A percentile compares a stretch with the other conserved stretches of the same genome.
These are phyloP conservation scores for Hypholoma fasciculare DNA, from an alignment of 768 basidiomycete genomes.

Conservation along the genomic window DNA sequence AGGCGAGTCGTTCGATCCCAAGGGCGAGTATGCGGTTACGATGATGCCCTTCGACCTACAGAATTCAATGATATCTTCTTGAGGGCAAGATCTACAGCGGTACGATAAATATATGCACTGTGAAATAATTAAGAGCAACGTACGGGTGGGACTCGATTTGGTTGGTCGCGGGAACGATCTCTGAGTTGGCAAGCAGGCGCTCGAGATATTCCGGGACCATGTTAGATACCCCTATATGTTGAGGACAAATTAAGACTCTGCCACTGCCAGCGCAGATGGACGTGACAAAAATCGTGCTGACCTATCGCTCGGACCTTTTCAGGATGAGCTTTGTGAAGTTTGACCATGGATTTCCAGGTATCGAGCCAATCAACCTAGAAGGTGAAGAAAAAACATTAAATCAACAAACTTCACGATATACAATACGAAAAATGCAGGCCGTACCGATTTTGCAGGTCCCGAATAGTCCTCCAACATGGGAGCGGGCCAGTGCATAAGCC, in stretches of 20 bases:
- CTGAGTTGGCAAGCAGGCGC: slow-evolving; percentile 54
- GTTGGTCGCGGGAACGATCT: slow-evolving; percentile 73
- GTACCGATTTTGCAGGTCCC: slow-evolving; percentile 45
- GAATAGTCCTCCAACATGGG: slow-evolving; percentile 60
- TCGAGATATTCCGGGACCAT: slow-evolving; percentile 65
- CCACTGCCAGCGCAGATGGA: background rate
- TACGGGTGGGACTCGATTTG: slow-evolving; percentile 80
- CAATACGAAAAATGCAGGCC: background rate
- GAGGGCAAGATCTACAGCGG: slow-evolving; percentile 51
- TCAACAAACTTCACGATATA: no score
- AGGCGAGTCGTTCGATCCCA: slow-evolving; percentile 72
- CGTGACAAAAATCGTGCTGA: slow-evolving; percentile 11
- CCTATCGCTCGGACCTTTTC: slow-evolving; percentile 82
- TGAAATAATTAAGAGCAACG: slow-evolving; percentile 19
- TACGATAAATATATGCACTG: background rate
- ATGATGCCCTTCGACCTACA: slow-evolving; percentile 66
- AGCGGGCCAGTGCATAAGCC: slow-evolving; percentile 84
- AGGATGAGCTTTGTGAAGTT: slow-evolving; percentile 59
- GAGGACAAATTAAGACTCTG: background rate
- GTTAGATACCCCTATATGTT: slow-evolving; percentile 60
- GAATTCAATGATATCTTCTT: slow-evolving; percentile 63
- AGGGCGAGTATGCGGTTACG: slow-evolving; percentile 77
- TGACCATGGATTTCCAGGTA: slow-evolving; percentile 81
- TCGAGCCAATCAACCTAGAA: slow-evolving; percentile 60
- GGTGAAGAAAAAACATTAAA: no score